Evolutionary conservation across 2,329 filamentous ascomycete species (phyloP).

Genomic region (Penicillium sclerotiorum): DNA sequence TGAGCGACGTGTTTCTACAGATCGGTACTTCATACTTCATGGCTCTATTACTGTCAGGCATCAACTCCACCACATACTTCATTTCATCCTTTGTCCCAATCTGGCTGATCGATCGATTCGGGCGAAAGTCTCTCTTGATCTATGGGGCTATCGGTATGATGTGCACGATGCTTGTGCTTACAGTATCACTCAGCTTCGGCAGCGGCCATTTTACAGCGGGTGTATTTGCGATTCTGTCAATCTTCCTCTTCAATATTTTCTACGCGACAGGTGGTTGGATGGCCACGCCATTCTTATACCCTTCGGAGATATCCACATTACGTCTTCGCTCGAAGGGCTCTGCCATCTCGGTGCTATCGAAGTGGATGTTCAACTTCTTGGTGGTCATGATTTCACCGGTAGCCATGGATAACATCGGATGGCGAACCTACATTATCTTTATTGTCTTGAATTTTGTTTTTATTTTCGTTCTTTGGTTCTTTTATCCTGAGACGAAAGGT

Average conservation of each 20-base stretch:
- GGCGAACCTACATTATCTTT: constrained; percentile 51
- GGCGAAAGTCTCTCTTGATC: constrained; percentile 48
- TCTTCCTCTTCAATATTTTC: constrained; percentile 70
- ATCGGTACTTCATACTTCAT: constrained; percentile 45
- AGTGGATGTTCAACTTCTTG: constrained; percentile 61
- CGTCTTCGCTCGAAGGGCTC: constrained; percentile 60
- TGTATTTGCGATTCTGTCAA: constrained; percentile 63
- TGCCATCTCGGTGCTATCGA: constrained; percentile 55
- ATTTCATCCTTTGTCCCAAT: constrained; percentile 48
- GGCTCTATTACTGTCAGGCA: constrained; percentile 55
- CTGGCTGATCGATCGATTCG: constrained; percentile 53
- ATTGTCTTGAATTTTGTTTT: constrained; percentile 46
- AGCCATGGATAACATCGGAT: constrained; percentile 42
- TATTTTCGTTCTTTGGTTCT: constrained; percentile 57
- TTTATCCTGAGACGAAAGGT: constrained; percentile 55
- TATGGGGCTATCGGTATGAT: constrained; percentile 42
- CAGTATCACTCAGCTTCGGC: constrained; percentile 40
- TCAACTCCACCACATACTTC: constrained; percentile 51
- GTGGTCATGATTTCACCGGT: constrained; percentile 54
- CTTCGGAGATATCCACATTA: constrained; percentile 57
- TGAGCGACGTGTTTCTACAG: constrained; percentile 51
- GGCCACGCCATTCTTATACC: constrained; percentile 61
- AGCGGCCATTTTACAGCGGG: constrained; percentile 33
- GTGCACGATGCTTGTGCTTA: constrained; percentile 43
- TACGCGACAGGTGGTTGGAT: constrained; percentile 68